These are phyloP conservation scores for Lactifluus volemus DNA, from an alignment of 768 basidiomycete genomes.

Conservation along the genomic window DNA sequence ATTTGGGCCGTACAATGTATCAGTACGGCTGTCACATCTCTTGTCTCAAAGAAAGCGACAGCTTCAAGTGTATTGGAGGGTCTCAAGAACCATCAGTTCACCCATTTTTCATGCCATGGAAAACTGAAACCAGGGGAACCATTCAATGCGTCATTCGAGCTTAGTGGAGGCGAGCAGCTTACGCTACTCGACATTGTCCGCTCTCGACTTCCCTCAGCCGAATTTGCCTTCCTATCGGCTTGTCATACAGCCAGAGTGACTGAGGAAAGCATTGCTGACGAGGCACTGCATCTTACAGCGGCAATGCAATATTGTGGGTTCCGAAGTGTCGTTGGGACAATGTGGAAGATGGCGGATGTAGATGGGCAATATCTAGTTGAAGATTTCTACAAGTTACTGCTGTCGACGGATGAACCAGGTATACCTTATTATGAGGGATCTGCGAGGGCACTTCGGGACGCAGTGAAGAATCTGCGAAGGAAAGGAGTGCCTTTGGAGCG, in stretches of 20 bases:
- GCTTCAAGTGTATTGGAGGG: background rate
- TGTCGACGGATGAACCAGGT: too few relatives aligned
- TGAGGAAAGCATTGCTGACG: too few relatives aligned
- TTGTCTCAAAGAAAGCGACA: background rate
- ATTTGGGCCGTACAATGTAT: too few relatives aligned
- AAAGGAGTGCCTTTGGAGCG: too few relatives aligned
- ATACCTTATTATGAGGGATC: too few relatives aligned
- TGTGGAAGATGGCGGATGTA: background rate
- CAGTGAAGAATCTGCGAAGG: too few relatives aligned
- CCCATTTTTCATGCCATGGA: background rate
- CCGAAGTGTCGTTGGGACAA: background rate
- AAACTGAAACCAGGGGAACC: too few relatives aligned
- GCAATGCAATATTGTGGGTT: slow-evolving; percentile 11
- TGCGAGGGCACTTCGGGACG: too few relatives aligned
- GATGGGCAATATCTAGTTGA: background rate
- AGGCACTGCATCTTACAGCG: slow-evolving; percentile 7
- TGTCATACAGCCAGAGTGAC: background rate
- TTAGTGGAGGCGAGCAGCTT: too few relatives aligned
- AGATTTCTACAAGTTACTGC: background rate
- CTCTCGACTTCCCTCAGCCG: background rate
- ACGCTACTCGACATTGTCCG: background rate
- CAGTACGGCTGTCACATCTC: background rate
- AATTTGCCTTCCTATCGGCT: background rate
- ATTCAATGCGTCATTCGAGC: too few relatives aligned
- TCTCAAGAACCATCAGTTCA: background rate